Evolutionary conservation across 2,329 filamentous ascomycete species (phyloP), one percentile per base, ranked within the genome.

Genomic region (Colletotrichum tofieldiae): DNA sequence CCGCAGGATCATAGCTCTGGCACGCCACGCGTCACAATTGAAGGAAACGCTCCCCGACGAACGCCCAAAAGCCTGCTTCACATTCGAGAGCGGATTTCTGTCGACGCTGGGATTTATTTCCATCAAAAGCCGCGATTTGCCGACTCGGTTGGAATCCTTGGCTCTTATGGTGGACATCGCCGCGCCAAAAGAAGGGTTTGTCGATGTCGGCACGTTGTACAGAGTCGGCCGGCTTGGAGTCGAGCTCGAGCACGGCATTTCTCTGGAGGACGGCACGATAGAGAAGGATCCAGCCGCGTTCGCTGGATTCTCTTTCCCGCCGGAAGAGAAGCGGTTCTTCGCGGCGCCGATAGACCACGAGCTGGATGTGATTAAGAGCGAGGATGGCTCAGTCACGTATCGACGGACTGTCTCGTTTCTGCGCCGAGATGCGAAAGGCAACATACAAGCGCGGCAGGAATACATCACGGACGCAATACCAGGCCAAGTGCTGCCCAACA

Each of bases 81-180:
- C 49, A 16, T 71, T 71, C 8, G 68, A 67, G 49, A 58, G 45
- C 54, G 68, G 64, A 5, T 67, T 56, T 39, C 20, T 71, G 14
- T 52, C 64, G 35, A 23, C 66, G 59, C 45, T 71, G 56, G 41
- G 41, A 2, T 67, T 71, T 7, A 65, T 71, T 1, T 67, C 68
- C 0, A 58, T 45, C 8, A 71, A 71, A 39, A 51, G 68, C 56
- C 39, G 68, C 14, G 63, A 67, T 70, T 86, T 81, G 0, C 75
- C 80, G 16, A 77, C 84, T 4, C 75, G 84, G 12, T 77, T 83
- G 1, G 79, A 81, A 2, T 84, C 84, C 0, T 76, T 85, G 0
- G 75, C 78, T 7, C 76, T 85, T 2, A 71, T 73, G 67, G 43
- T 23, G 11, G 61, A 32, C 52, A 16, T 71, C 3, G n/a, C 62